These are phyloP conservation scores for Rhodotorula mucilaginosa DNA, from an alignment of 1,284 basidiomycete species.

Conservation along the genomic window DNA sequence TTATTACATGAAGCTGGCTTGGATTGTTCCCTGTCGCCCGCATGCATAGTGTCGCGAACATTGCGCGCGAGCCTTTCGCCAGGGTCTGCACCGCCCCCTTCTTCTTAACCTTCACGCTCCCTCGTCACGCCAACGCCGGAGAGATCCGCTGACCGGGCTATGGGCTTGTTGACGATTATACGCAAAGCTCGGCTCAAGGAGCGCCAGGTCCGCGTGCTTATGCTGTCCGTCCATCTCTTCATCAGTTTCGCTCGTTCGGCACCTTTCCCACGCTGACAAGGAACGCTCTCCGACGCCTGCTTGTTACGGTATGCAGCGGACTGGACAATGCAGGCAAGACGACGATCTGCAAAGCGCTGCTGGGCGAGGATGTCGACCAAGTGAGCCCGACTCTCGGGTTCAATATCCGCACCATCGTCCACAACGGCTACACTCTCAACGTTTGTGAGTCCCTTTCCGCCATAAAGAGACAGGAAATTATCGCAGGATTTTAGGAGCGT, in stretches of 20 bases:
- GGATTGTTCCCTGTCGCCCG: too few relatives aligned
- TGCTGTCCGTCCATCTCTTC: constrained; percentile 64
- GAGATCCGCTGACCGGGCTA: constrained; percentile 10
- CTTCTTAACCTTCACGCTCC: neutral
- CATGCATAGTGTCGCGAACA: too few relatives aligned
- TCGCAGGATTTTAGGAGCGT: too few relatives aligned
- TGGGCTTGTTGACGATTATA: constrained; percentile 91
- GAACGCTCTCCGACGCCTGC: neutral
- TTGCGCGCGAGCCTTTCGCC: too few relatives aligned
- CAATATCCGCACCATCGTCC: constrained; percentile 94
- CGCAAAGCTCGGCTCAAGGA: constrained; percentile 93
- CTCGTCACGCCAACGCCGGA: neutral
- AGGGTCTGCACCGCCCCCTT: too few relatives aligned
- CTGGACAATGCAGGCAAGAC: constrained; percentile 99
- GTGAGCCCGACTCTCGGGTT: constrained; percentile 96
- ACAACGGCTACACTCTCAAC: constrained; percentile 85
- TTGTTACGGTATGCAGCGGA: constrained; percentile 60
- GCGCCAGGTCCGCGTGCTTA: constrained; percentile 91
- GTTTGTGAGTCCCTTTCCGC: constrained; percentile 64
- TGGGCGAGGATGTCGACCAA: constrained; percentile 79
- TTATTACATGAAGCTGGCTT: too few relatives aligned
- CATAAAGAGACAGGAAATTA: neutral
- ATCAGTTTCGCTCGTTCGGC: neutral
- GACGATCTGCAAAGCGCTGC: constrained; percentile 92
- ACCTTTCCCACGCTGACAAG: neutral